Evolutionary conservation across 768 basidiomycete species (phyloP), one percentile per base, ranked within the genome.

Genomic region (Rhizopogon roseolus): DNA sequence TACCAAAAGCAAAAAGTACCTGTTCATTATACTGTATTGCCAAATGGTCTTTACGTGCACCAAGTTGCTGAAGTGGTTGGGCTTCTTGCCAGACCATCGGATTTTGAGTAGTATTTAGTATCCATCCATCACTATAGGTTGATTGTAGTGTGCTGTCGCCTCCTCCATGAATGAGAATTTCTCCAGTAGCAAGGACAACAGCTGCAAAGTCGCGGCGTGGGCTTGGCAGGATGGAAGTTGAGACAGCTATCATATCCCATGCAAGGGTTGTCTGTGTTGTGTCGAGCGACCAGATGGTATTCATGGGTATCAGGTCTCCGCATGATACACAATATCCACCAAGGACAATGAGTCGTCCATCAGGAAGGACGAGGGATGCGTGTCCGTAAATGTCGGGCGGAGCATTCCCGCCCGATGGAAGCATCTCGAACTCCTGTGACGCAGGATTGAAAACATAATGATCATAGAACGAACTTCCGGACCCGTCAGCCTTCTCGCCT

Each of bases 401-500:
- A 3, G 76, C 82, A 60, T 74, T 74, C 9, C 32, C 49, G 6
- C 76, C 70, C 3, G 78, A 63, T 5, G 86, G 79, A 28, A 93
- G 69, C 10, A 66, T 64, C 1, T 74, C 71, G 67, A 93, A 94
- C 6, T 74, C 67, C 22, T 75, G 73, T 4, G 59, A 57, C 10
- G 60, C 69, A 16, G 82, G 77, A 59, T 79, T 64, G 69, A 90
- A 92, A 19, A 77, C 64, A 60, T 82, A 91, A 52, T 86, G 79
- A 43, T 88, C 82, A 5, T 78, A 72, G 62, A 88, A 84, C 0
- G 74, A 80, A 46, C 69, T 72, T 1, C 76, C 76, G 8, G 92
- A 94, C 11, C 82, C 90, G 66, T 96, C 93, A n/a, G 82, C 82
- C 61, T 78, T 84, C 68, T 88, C 79, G 7, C 93, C 93, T 3